phyloP scores from a whole-genome alignment of 176 grass and related monocot genomes.

The Saccharum spontaneum region DNA sequence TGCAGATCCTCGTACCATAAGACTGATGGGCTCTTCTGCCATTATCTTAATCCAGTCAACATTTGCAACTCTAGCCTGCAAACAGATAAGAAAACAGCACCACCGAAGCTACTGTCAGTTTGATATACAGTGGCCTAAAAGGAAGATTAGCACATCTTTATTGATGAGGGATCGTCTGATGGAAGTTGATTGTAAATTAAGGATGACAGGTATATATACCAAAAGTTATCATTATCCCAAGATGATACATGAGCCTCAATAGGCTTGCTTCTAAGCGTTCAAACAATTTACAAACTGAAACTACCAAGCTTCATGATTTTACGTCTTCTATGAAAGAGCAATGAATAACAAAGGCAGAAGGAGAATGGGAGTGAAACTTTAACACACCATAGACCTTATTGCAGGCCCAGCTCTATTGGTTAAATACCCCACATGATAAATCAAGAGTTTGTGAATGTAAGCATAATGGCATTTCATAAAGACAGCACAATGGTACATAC shows the following conservation, averaged over 20 bases:
- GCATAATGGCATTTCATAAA: neutral
- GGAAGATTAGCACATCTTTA: neutral
- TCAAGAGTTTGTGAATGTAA: neutral
- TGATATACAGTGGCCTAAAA: neutral
- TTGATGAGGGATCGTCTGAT: neutral
- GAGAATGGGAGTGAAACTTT: neutral
- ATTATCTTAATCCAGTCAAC: slow-evolving; percentile 93
- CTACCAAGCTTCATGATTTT: no score
- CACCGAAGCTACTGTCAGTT: neutral
- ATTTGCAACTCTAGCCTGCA: slow-evolving; percentile 85
- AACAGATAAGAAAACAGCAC: slow-evolving; percentile 14
- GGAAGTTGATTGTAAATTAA: neutral
- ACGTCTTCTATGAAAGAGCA: no score
- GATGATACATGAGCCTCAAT: neutral
- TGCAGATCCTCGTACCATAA: slow-evolving; percentile 65
- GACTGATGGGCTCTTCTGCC: slow-evolving; percentile 69
- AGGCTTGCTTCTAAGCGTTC: no score
- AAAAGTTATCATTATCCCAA: slow-evolving; percentile 22
- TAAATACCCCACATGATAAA: neutral
- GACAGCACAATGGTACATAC: no score
- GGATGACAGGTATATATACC: neutral
- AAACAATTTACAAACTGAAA: no score
- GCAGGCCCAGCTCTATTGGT: neutral
- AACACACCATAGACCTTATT: neutral
- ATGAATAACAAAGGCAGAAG: neutral